Percentiles rank a stretch among this genome's conserved stretches.
Conservation (phyloP, 1,139 yeast genomes). For the Nakaseomyces bracarensis region DNA sequence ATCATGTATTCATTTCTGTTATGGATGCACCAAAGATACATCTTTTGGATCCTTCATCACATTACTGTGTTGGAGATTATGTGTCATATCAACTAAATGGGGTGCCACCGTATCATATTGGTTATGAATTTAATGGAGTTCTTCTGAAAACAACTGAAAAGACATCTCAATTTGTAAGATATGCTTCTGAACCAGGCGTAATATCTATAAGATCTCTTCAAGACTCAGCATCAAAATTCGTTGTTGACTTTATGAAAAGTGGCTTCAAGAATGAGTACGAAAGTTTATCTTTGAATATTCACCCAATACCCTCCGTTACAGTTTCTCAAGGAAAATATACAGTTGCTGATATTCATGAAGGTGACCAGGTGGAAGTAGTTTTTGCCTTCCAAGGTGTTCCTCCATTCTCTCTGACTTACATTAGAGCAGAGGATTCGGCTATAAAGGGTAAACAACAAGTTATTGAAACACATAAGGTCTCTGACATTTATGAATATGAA, state of each 20-base stretch:
- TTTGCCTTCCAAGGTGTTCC: constrained; percentile 65
- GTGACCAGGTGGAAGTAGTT: constrained; percentile 67
- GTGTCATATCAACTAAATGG: constrained; percentile 72
- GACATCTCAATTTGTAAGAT: constrained; percentile 50
- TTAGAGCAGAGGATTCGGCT: constrained; percentile 41
- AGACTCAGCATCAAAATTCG: constrained; percentile 73
- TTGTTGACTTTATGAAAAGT: constrained; percentile 46
- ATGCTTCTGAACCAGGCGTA: constrained; percentile 76
- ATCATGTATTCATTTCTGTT: constrained; percentile 41
- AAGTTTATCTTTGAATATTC: constrained; percentile 48
- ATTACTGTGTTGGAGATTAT: constrained; percentile 89
- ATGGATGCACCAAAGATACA: constrained; percentile 70
- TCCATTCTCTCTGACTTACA: constrained; percentile 53
- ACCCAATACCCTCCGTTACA: constrained; percentile 86
- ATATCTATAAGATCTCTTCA: constrained; percentile 59
- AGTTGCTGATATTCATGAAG: constrained; percentile 83
- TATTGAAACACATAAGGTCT: constrained; percentile 69
- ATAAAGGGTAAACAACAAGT: constrained; percentile 39
- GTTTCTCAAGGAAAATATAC: constrained; percentile 68
- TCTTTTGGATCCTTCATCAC: constrained; percentile 36
- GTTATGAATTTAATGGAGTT: constrained; percentile 62
- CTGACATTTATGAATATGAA: constrained; percentile 59
- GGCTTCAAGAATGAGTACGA: constrained; percentile 34
- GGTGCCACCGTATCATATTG: constrained; percentile 66
- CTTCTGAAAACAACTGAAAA: constrained; percentile 52